A percentile compares a stretch with the other conserved stretches of the same genome.
Evolutionary conservation across 2,329 filamentous ascomycete species (phyloP).

Genomic region (Paecilomyces sp.): DNA sequence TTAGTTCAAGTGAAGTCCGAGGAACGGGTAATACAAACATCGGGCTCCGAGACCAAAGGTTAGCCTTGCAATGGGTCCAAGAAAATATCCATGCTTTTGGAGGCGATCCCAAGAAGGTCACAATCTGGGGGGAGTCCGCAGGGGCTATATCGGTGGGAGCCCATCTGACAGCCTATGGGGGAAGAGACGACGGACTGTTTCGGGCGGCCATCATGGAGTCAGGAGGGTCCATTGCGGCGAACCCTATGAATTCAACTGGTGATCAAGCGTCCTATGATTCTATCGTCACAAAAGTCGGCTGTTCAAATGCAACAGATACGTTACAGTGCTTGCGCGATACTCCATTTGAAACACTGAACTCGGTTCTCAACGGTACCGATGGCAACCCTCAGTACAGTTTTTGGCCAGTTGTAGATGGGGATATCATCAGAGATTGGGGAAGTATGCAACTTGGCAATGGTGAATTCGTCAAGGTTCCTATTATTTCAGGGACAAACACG

Average conservation of each 20-base stretch:
- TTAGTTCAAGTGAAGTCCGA: slow-evolving; percentile 40
- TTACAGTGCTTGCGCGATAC: slow-evolving; percentile 59
- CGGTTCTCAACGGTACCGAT: slow-evolving; percentile 40
- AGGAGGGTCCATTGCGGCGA: slow-evolving; percentile 45
- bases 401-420: slow-evolving; percentile 46
- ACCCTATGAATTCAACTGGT: slow-evolving; percentile 28
- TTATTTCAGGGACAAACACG: slow-evolving; percentile 57
- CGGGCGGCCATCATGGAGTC: slow-evolving; percentile 46
- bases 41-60: slow-evolving; percentile 39
- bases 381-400: slow-evolving; percentile 27
- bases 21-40: slow-evolving; percentile 47
- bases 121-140: slow-evolving; percentile 52
- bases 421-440: slow-evolving; percentile 48
- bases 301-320: slow-evolving; percentile 49
- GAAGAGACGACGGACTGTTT: slow-evolving; percentile 49
- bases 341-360: slow-evolving; percentile 53
- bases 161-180: slow-evolving; percentile 49
- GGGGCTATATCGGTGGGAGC: slow-evolving; percentile 45
- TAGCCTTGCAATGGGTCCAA: slow-evolving; percentile 31
- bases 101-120: slow-evolving; percentile 27
- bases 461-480: slow-evolving; percentile 57
- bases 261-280: slow-evolving; percentile 51
- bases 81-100: slow-evolving; percentile 30
- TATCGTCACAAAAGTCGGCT: slow-evolving; percentile 55
- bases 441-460: slow-evolving; percentile 50